A percentile compares a stretch with the other conserved stretches of the same genome.
Conservation (phyloP, 352 stramenopile species). For the Phytopythium helicoides region DNA sequence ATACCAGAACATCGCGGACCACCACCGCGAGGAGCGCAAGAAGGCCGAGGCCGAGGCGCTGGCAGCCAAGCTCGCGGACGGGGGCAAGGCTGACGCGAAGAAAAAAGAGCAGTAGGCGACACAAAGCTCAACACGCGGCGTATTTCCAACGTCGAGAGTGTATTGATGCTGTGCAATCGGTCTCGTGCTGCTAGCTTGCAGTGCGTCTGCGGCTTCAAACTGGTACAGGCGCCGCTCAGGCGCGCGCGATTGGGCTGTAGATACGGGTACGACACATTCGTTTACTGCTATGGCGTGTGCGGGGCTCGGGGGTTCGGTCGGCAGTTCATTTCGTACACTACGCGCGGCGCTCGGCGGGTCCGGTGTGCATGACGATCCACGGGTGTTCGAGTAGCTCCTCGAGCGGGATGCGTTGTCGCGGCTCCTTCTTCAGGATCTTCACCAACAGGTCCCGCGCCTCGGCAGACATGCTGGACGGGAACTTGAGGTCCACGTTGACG, state of each 20-base stretch:
- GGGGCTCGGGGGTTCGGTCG: background rate
- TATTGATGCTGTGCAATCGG: too few species aligned
- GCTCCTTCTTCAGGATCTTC: slow-evolving; percentile 95
- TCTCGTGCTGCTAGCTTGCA: too few species aligned
- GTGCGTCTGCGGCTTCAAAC: too few species aligned
- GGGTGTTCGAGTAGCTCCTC: slow-evolving; percentile 93
- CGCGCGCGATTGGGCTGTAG: too few species aligned
- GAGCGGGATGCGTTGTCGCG: slow-evolving; percentile 91
- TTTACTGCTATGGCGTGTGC: background rate
- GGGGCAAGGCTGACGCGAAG: slow-evolving; percentile 7
- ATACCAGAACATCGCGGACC: slow-evolving; percentile 68
- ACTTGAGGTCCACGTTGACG: slow-evolving; percentile 94
- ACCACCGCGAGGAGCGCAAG: slow-evolving; percentile 34
- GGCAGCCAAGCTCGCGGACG: slow-evolving; percentile 3
- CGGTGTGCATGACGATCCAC: slow-evolving; percentile 90
- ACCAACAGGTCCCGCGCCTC: slow-evolving; percentile 94
- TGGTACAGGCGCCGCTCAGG: too few species aligned
- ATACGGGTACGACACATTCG: too few species aligned
- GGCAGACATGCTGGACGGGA: slow-evolving; percentile 90
- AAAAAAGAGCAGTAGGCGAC: slow-evolving; percentile 5
- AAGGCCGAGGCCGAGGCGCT: slow-evolving; percentile 22
- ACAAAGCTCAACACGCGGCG: too few species aligned
- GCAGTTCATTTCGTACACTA: slow-evolving; percentile 12
- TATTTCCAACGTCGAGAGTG: too few species aligned
- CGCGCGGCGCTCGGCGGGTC: slow-evolving; percentile 12